Percentiles rank a stretch among this genome's conserved stretches.
Evolutionary conservation across 495 filamentous ascomycete genomes (phyloP).

Genomic region (Staphylotrichum longicolle): DNA sequence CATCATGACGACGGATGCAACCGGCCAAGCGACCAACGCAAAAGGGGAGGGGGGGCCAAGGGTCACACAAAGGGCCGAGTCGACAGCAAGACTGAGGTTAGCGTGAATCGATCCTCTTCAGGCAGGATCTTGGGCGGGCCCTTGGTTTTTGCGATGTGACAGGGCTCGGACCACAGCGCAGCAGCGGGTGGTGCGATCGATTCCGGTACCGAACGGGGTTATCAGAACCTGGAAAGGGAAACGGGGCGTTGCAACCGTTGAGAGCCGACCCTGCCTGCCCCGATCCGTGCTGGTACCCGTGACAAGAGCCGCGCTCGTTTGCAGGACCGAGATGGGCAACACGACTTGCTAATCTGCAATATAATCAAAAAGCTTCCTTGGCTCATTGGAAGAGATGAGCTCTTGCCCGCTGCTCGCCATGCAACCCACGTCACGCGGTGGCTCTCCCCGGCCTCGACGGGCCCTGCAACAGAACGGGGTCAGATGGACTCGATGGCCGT

Average conservation of each 20-base stretch:
- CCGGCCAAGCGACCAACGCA: background rate
- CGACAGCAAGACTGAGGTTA: background rate
- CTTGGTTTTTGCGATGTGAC: background rate
- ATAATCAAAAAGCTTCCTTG: background rate
- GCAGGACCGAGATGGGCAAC: background rate
- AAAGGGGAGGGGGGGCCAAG: background rate
- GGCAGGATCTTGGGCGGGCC: conserved; percentile 24
- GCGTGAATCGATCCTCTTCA: conserved; percentile 8
- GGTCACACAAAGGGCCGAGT: conserved; percentile 7
- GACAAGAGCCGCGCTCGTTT: conserved; percentile 1
- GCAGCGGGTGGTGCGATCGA: conserved; percentile 18
- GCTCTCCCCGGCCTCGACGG: conserved; percentile 10
- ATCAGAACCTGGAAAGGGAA: conserved; percentile 17
- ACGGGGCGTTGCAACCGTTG: conserved; percentile 15
- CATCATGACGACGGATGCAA: conserved; percentile 11
- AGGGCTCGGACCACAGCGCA: conserved; percentile 6
- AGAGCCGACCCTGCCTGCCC: background rate
- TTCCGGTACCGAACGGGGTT: conserved; percentile 26
- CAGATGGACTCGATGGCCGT: conserved; percentile 22
- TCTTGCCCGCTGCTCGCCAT: background rate
- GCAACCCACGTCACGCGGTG: conserved; percentile 3
- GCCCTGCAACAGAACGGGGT: conserved; percentile 17
- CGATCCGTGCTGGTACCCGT: conserved; percentile 1
- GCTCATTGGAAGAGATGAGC: conserved; percentile 8
- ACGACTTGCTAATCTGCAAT: too few species aligned